phyloP scores from a whole-genome alignment of 371 early-diverging fungal genomes.

The Funneliformis caledonium region DNA sequence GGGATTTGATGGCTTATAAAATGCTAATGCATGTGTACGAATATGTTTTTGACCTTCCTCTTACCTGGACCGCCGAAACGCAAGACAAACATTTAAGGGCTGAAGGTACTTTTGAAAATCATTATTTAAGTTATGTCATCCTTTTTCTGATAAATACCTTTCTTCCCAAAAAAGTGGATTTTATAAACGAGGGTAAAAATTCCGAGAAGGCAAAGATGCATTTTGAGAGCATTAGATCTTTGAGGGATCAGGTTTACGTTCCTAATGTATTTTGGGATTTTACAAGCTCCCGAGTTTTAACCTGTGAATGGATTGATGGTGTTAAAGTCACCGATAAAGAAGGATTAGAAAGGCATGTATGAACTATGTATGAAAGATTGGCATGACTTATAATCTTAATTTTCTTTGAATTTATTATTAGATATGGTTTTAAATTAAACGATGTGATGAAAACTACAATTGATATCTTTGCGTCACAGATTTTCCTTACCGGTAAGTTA shows the following conservation, averaged over 20 bases:
- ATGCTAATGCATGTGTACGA: conserved; percentile 67
- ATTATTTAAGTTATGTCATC: background rate
- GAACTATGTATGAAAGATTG: background rate
- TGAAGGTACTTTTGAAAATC: conserved; percentile 52
- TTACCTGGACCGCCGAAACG: conserved; percentile 83
- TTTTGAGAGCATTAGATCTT: conserved; percentile 59
- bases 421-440: conserved; percentile 47
- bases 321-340: conserved; percentile 63
- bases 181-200: conserved; percentile 83
- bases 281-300: conserved; percentile 75
- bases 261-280: conserved; percentile 82
- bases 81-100: conserved; percentile 77
- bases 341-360: conserved; percentile 47
- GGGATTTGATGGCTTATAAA: conserved; percentile 80
- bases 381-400: background rate
- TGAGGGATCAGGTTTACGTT: conserved; percentile 67
- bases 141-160: too few species aligned
- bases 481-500: conserved; percentile 63
- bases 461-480: conserved; percentile 87
- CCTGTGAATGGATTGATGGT: conserved; percentile 89
- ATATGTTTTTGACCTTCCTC: conserved; percentile 80
- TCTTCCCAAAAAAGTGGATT: conserved; percentile 59
- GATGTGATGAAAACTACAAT: conserved; percentile 78
- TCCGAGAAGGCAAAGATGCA: conserved; percentile 64
- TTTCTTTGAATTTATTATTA: background rate